Evolutionary conservation across 805 yeast species (phyloP).

Genomic region (Candida chauliodis): DNA sequence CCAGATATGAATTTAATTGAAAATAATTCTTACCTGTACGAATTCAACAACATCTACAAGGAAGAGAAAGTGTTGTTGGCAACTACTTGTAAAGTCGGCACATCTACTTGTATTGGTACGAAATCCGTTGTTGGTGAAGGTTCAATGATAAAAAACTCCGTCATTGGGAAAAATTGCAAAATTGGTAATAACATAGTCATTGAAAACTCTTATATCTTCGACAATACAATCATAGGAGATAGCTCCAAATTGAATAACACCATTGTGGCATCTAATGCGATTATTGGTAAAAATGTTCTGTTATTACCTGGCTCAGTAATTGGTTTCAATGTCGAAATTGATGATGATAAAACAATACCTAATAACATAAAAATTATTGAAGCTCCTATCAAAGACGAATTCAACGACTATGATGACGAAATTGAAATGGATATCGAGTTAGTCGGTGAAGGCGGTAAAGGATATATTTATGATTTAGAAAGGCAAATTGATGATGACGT

Average conservation of each 20-base stretch:
- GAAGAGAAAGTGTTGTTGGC: constrained; percentile 87
- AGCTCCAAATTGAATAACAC: constrained; percentile 55
- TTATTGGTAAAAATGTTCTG: constrained; percentile 48
- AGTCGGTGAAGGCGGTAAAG: constrained; percentile 51
- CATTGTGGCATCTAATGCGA: constrained; percentile 66
- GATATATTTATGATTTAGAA: constrained; percentile 45
- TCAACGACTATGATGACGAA: constrained; percentile 16
- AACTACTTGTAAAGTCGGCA: constrained; percentile 83
- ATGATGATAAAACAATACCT: constrained; percentile 46
- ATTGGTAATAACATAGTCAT: constrained; percentile 77
- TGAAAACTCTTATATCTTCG: constrained; percentile 83
- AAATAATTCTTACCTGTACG: constrained; percentile 74
- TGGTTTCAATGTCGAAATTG: constrained; percentile 72
- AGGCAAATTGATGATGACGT: constrained; percentile 32
- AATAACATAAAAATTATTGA: constrained; percentile 52
- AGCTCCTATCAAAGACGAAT: constrained; percentile 33
- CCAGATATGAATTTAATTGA: constrained; percentile 78
- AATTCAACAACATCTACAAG: constrained; percentile 82
- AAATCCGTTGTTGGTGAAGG: constrained; percentile 75
- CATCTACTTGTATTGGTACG: constrained; percentile 79
- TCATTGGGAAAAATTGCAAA: constrained; percentile 80
- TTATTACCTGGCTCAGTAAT: constrained; percentile 72
- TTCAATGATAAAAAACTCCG: constrained; percentile 60
- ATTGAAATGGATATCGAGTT: constrained; percentile 33
- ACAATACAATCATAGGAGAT: constrained; percentile 70